Base-by-base conservation (phyloP, 176 grass and related monocot species). In the Cymbopogon citratus region DNA sequence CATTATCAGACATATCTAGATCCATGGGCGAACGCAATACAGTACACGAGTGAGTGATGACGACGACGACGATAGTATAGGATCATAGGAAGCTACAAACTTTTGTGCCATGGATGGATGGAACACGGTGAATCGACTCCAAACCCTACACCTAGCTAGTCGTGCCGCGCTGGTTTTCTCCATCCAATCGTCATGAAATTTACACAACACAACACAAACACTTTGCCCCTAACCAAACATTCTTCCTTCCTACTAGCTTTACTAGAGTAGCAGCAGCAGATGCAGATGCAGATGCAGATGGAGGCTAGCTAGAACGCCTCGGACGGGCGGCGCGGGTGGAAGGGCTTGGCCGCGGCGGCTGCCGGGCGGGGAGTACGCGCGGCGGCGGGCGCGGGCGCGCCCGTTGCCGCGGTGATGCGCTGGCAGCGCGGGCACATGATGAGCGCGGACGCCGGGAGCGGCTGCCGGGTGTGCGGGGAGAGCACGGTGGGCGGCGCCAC, bases 371-470 rank as follows among this genome's bases (percentile, higher is more conserved):
- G 75, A 19, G 85, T 63, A 44, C 44, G 66, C 34, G 43, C 4
- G 33, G 67, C 2, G n/a, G n/a, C n/a, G n/a, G n/a, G n/a, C n/a
- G n/a, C n/a, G 27, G 72, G 5, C 3, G 83, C 62, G 45, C 62
- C 41, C 1, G 73, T 60, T 66, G 96, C 84, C 4, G 96, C 83
- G 56, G 91, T 93, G 79, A 99, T 73, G 66, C 91, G 89, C 85
- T 99, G 89, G 85, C 96, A 99, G 62, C 93, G 82, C n/a, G 91
- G 96, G 89, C 96, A 99, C 91, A 99, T 95, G 69, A 87, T 90
- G 25, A 95, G 82, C 26, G 96, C 90, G 19, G 96, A 99, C 4
- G 96, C 93, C 15, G 92, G 96, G 40, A 99, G 87, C 24, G 96
- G 89, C 74, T 91, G 87, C 44, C 89, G 85, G 11, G 96, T 91